Percentiles rank a stretch among this genome's conserved stretches.
Evolutionary conservation across 2,329 filamentous ascomycete species (phyloP).

Genomic region (Fusarium poae): DNA sequence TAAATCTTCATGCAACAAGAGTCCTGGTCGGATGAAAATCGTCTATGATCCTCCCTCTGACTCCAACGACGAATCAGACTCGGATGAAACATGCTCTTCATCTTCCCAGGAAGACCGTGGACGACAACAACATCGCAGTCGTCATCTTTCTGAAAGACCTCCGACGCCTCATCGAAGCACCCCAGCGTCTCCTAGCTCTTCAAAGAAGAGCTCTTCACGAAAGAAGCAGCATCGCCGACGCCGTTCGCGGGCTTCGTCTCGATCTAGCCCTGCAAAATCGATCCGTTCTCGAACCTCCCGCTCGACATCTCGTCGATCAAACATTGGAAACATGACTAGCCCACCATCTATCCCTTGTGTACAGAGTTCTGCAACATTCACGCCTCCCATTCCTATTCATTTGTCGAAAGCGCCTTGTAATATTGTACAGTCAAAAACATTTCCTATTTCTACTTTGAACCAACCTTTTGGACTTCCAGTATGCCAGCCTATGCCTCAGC

Average conservation of each 20-base stretch:
- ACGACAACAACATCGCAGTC: background rate
- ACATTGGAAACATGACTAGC: conserved; percentile 9
- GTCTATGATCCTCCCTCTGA: conserved; percentile 24
- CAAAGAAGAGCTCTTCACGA: conserved; percentile 10
- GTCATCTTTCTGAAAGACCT: conserved; percentile 9
- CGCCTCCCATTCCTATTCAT: conserved; percentile 33
- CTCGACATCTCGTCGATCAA: conserved; percentile 31
- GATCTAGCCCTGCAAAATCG: conserved; percentile 17
- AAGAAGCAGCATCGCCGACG: conserved; percentile 12
- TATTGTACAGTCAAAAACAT: conserved; percentile 25
- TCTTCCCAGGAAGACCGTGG: conserved; percentile 18
- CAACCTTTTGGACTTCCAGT: conserved; percentile 28
- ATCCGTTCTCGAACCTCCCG: conserved; percentile 9
- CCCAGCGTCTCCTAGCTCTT: conserved; percentile 8
- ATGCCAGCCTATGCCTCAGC: conserved; percentile 34
- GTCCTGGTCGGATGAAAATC: conserved; percentile 8
- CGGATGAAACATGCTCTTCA: conserved; percentile 16
- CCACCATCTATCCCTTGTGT: conserved; percentile 34
- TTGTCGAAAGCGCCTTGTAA: conserved; percentile 36
- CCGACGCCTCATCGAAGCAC: conserved; percentile 4
- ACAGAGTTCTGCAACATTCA: conserved; percentile 40
- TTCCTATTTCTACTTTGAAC: conserved; percentile 32
- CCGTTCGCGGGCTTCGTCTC: conserved; percentile 13
- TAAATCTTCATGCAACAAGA: conserved; percentile 14
- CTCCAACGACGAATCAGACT: conserved; percentile 15